phyloP scores from a whole-genome alignment of 2,329 filamentous ascomycete genomes.

The Intubia oerlemansii region DNA sequence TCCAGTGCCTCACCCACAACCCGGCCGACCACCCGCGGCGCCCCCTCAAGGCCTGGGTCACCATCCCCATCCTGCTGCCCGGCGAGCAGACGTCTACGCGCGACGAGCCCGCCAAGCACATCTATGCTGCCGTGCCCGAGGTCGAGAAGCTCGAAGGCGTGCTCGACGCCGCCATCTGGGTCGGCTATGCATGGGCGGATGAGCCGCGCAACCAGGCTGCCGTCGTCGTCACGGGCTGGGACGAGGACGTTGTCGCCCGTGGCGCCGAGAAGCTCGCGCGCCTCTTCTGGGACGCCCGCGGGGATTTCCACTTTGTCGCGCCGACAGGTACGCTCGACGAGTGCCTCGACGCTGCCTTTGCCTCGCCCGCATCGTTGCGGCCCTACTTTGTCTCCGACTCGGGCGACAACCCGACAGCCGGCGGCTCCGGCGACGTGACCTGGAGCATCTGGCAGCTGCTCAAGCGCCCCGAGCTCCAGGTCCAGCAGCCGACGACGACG shows the following conservation, averaged over 20 bases:
- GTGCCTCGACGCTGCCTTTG: slow-evolving; percentile 23
- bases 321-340: slow-evolving; percentile 24
- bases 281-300: slow-evolving; percentile 24
- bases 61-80: slow-evolving; percentile 27
- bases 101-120: slow-evolving; percentile 25
- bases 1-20: slow-evolving; percentile 14
- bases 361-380: slow-evolving; percentile 13
- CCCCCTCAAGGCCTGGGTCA: slow-evolving; percentile 29
- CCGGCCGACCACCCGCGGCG: slow-evolving; percentile 9
- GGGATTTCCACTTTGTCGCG: slow-evolving; percentile 28
- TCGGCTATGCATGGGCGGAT: slow-evolving; percentile 34
- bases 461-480: slow-evolving; percentile 22
- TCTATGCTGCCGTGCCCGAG: slow-evolving; percentile 24
- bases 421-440: slow-evolving; percentile 30
- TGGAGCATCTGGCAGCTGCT: slow-evolving; percentile 26
- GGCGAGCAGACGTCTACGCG: slow-evolving; percentile 34
- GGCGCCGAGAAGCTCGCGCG: slow-evolving; percentile 23
- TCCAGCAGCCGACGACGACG: slow-evolving; percentile 7
- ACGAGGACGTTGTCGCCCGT: slow-evolving; percentile 14
- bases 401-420: slow-evolving; percentile 32
- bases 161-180: slow-evolving; percentile 31
- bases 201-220: slow-evolving; percentile 28
- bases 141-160: slow-evolving; percentile 20
- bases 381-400: slow-evolving; percentile 34
- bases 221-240: slow-evolving; percentile 29